These are phyloP conservation scores for Antarctomyces pellizariae DNA, from an alignment of 495 filamentous ascomycete genomes.

Conservation along the genomic window DNA sequence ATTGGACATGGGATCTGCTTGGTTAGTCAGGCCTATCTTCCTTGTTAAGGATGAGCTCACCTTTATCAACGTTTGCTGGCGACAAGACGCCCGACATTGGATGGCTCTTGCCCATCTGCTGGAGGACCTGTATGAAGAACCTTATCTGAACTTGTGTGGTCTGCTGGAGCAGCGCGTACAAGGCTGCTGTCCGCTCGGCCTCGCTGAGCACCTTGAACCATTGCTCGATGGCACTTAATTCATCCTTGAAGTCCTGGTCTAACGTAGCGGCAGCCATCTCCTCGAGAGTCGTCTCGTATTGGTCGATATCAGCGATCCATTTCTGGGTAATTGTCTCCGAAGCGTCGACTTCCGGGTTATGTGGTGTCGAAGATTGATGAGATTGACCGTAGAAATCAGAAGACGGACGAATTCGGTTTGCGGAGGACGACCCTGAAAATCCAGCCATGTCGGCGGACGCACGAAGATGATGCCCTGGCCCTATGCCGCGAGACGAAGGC, in stretches of 20 bases:
- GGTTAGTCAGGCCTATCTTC: not conserved
- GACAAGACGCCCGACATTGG: constrained; percentile 93
- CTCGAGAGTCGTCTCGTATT: constrained; percentile 89
- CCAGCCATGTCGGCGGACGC: constrained; percentile 94
- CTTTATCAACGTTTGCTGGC: constrained; percentile 93
- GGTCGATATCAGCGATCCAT: constrained; percentile 97
- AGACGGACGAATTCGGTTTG: constrained; percentile 71
- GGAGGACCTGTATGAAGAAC: constrained; percentile 95
- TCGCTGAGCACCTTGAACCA: constrained; percentile 97
- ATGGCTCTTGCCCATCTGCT: constrained; percentile 96
- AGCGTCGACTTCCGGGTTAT: constrained; percentile 49
- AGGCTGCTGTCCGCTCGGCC: constrained; percentile 80
- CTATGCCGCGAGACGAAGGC: constrained; percentile 61
- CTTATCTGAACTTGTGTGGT: constrained; percentile 97
- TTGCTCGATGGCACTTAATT: constrained; percentile 94
- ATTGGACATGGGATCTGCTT: constrained; percentile 84
- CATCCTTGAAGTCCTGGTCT: constrained; percentile 98
- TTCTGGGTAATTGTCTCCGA: constrained; percentile 88
- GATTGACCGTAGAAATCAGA: constrained; percentile 80
- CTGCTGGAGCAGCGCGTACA: constrained; percentile 91
- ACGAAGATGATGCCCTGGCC: constrained; percentile 63
- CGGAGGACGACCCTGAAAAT: constrained; percentile 49
- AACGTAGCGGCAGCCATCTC: constrained; percentile 97
- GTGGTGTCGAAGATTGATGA: constrained; percentile 34
- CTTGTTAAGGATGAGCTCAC: constrained; percentile 20